Base-by-base conservation (phyloP, 2,329 filamentous ascomycete genomes). In the Neopestalotiopsis clavispora region DNA sequence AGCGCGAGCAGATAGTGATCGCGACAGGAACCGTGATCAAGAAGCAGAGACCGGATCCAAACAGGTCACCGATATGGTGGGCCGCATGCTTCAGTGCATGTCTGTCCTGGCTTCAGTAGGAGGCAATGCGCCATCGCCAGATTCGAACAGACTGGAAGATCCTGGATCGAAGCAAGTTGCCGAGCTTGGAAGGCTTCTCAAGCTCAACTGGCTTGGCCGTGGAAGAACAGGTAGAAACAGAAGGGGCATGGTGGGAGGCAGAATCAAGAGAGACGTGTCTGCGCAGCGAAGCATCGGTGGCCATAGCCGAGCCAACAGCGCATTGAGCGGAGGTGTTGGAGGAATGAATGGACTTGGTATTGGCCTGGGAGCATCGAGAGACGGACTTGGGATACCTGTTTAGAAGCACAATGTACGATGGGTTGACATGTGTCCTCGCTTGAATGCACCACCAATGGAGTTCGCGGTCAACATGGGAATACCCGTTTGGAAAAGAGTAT, bases 191-290 rank as follows among this genome's bases (percentile, higher is more conserved):
- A 92, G 94, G 77, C 90, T 96, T 74, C 84, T 99, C 70, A 99
- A 98, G 82, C 90, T 98, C 75, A 99, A 99, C 80, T 99, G 96
- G 96, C 86, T 99, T 1, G 95, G 95, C 0, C 86, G 96, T 61
- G 95, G 95, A 0, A 84, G 96, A 45, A 98, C 94, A 3, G 96
- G 96, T 0, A 86, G 96, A 71, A 97, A 98, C 79, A 84, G 96
- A 66, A 89, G 94, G 72, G 96, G 96, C 0, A 95, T 98, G 77
- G 95, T 98, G 0, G 95, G 94, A 1, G 87, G 86, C 0, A 79
- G 87, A 66, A 86, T 89, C 10, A 82, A 83, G 72, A 80, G 86
- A 65, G 84, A 85, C 34, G 61, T 64, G 4, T 28, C n/a, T 32
- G 34, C 38, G 30, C 79, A 67, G 23, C 17, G 52, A 28, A 66